These are phyloP conservation scores for Dryadomyces quercus-mongolicae DNA, from an alignment of 2,329 filamentous ascomycete genomes.

Conservation along the genomic window DNA sequence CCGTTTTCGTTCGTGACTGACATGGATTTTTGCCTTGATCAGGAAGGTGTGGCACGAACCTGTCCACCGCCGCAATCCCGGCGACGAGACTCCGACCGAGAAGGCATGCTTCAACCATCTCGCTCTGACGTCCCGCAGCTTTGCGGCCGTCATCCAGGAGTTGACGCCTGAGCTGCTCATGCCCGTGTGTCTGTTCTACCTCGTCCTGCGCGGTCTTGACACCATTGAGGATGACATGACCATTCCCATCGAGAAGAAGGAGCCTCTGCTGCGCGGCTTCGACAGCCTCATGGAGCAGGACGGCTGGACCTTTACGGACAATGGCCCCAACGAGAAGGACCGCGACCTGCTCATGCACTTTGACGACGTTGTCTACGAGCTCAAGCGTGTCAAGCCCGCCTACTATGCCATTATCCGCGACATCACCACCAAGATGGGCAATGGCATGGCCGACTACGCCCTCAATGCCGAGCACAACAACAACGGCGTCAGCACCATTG, in stretches of 20 bases:
- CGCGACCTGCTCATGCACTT: constrained; percentile 86
- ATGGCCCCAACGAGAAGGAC: constrained; percentile 87
- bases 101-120: constrained; percentile 79
- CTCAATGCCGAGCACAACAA: constrained; percentile 70
- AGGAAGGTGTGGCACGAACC: constrained; percentile 98
- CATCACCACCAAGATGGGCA: constrained; percentile 88
- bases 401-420: constrained; percentile 85
- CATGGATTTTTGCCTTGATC: background rate
- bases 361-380: constrained; percentile 72
- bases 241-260: constrained; percentile 67
- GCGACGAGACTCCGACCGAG: constrained; percentile 62
- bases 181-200: constrained; percentile 81
- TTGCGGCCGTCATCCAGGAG: constrained; percentile 87
- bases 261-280: constrained; percentile 76
- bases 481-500: constrained; percentile 68
- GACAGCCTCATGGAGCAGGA: constrained; percentile 66
- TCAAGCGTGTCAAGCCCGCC: constrained; percentile 72
- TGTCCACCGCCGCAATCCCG: constrained; percentile 69
- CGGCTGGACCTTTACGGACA: constrained; percentile 83
- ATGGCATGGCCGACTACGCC: constrained; percentile 96
- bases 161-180: constrained; percentile 88
- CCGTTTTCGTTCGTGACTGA: background rate
- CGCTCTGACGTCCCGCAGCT: constrained; percentile 82
- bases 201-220: constrained; percentile 81
- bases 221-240: constrained; percentile 99